Percentiles rank a stretch among this genome's conserved stretches.
These are phyloP conservation scores for Colletotrichum liaoningense DNA, from an alignment of 2,329 filamentous ascomycete species.

Conservation along the genomic window DNA sequence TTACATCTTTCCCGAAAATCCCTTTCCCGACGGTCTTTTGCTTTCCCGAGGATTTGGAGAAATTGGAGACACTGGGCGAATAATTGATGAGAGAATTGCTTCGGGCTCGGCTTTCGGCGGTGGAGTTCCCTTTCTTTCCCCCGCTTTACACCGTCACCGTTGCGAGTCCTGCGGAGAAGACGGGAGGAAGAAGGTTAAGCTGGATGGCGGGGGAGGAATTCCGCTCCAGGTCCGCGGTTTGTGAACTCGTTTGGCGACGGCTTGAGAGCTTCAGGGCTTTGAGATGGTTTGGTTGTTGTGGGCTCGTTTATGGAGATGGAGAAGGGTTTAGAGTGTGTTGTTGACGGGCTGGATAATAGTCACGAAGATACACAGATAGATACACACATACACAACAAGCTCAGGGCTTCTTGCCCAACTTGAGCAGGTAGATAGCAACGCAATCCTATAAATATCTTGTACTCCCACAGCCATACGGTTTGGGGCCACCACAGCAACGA, in stretches of 20 bases:
- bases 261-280: too few relatives aligned
- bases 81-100: background rate
- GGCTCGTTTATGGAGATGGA: too few relatives aligned
- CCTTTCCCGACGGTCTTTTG: background rate
- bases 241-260: slow-evolving; percentile 21
- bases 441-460: too few relatives aligned
- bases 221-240: slow-evolving; percentile 15
- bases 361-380: too few relatives aligned
- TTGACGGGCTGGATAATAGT: too few relatives aligned
- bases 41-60: background rate
- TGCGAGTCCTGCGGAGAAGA: background rate
- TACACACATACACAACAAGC: too few relatives aligned
- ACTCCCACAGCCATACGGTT: too few relatives aligned
- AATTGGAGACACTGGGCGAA: background rate
- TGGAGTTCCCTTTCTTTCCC: background rate
- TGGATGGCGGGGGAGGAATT: slow-evolving; percentile 1
- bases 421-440: too few relatives aligned
- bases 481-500: too few relatives aligned
- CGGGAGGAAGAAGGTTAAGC: background rate
- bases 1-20: background rate
- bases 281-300: too few relatives aligned
- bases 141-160: background rate
- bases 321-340: too few relatives aligned
- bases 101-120: background rate
- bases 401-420: too few relatives aligned